Conservation (phyloP, 345 rosid genomes). For the Brassica carinata region DNA sequence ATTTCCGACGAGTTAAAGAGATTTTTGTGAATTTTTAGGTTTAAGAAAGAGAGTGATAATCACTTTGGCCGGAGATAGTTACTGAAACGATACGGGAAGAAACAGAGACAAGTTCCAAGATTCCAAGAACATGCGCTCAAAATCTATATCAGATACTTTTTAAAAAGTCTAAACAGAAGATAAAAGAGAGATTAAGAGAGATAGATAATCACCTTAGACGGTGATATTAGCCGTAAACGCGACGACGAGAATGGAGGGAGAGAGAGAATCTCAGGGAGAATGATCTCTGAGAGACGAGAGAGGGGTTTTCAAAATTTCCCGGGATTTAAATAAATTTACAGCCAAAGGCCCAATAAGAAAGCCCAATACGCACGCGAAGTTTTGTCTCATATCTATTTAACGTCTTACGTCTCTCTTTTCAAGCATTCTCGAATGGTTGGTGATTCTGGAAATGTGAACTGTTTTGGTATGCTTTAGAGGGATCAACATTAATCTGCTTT, state of each 20-base stretch:
- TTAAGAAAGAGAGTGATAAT: background rate
- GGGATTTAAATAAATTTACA: background rate
- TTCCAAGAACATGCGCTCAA: background rate
- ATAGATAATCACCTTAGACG: background rate
- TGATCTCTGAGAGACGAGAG: background rate
- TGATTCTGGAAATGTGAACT: too few species aligned
- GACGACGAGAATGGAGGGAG: background rate
- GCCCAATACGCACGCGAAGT: background rate
- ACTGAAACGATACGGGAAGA: background rate
- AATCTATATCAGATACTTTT: background rate
- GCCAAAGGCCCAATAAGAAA: background rate
- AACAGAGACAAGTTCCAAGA: background rate
- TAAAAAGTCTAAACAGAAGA: background rate
- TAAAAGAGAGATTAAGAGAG: background rate
- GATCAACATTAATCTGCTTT: too few species aligned
- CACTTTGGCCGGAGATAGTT: background rate
- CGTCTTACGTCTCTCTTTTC: too few species aligned
- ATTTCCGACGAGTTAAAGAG: background rate
- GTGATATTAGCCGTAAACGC: background rate
- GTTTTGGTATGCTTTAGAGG: too few species aligned
- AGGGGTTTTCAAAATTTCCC: background rate
- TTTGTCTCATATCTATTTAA: background rate
- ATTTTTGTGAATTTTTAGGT: background rate
- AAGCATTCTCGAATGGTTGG: too few species aligned
- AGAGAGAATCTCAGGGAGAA: background rate